Conservation (phyloP, 257 asterid genomes). For the Penstemon davidsonii region DNA sequence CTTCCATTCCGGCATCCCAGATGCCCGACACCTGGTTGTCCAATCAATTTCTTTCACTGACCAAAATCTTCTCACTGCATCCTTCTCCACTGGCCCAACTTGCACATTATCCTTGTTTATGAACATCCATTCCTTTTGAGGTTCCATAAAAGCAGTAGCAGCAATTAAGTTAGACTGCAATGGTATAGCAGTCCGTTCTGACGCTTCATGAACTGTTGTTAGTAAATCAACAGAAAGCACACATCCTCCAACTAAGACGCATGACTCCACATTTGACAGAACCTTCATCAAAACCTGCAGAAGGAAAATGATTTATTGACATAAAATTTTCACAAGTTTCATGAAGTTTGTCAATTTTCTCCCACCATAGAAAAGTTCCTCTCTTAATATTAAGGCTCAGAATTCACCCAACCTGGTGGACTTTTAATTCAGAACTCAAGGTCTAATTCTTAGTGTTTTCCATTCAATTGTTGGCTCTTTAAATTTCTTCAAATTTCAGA, state of each 20-base stretch:
- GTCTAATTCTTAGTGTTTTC: too few relatives aligned
- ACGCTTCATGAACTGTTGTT: constrained; percentile 90
- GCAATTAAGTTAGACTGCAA: constrained; percentile 96
- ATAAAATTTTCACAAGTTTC: constrained; percentile 4
- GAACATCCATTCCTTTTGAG: constrained; percentile 92
- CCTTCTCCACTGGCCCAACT: constrained; percentile 98
- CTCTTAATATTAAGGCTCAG: neutral
- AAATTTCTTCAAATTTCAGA: too few relatives aligned
- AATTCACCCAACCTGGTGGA: constrained; percentile 8
- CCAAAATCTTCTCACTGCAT: constrained; percentile 91
- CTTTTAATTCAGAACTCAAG: too few relatives aligned
- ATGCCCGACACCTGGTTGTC: constrained; percentile 94
- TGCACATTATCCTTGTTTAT: constrained; percentile 66
- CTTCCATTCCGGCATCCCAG: constrained; percentile 99
- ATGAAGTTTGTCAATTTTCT: neutral
- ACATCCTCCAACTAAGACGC: constrained; percentile 98
- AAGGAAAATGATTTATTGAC: constrained; percentile 19
- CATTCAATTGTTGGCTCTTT: too few relatives aligned
- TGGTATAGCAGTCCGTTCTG: constrained; percentile 96
- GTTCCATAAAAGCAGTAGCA: constrained; percentile 97
- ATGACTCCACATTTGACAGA: constrained; percentile 86
- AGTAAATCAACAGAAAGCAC: constrained; percentile 97
- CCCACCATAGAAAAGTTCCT: neutral
- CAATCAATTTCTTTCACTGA: constrained; percentile 89
- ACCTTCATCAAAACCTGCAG: constrained; percentile 90